phyloP scores from a whole-genome alignment of 2,329 filamentous ascomycete species.

The Curvularia sp. region DNA sequence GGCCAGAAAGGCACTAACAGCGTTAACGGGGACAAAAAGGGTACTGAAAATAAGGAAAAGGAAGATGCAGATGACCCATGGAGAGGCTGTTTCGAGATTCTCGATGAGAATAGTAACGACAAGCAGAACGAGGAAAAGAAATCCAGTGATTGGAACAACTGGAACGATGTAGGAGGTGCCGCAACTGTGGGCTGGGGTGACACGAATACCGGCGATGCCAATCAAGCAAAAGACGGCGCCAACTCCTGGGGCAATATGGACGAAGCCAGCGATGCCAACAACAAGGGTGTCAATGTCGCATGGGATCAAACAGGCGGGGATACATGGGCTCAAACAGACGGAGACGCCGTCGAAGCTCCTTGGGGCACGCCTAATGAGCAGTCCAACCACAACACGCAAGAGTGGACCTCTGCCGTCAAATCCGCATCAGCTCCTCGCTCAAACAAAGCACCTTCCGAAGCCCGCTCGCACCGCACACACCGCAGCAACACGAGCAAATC shows the following conservation, averaged over 20 bases:
- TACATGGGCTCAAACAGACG: not conserved
- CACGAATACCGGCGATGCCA: not conserved
- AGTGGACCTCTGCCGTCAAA: not conserved
- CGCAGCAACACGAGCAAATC: constrained; percentile 2
- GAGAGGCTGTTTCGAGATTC: not conserved
- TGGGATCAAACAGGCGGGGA: not conserved
- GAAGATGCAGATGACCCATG: not conserved
- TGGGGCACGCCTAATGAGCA: not conserved
- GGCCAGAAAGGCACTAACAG: constrained; percentile 25
- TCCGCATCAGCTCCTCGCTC: constrained; percentile 6
- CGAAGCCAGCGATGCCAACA: not conserved
- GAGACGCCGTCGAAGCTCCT: not conserved
- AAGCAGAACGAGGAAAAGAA: constrained; percentile 3
- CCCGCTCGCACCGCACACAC: constrained; percentile 6
- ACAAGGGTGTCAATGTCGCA: not conserved
- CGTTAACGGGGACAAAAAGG: constrained; percentile 12
- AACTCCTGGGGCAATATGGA: not conserved
- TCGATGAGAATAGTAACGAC: not conserved
- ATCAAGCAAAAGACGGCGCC: not conserved
- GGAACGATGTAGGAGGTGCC: not conserved
- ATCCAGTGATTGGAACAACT: not conserved
- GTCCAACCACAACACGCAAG: not conserved
- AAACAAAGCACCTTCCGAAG: constrained; percentile 9
- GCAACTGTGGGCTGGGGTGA: not conserved
- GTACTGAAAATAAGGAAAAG: not conserved